Base-by-base conservation (phyloP, 495 filamentous ascomycete genomes). In the Aspergillus funiculosus region DNA sequence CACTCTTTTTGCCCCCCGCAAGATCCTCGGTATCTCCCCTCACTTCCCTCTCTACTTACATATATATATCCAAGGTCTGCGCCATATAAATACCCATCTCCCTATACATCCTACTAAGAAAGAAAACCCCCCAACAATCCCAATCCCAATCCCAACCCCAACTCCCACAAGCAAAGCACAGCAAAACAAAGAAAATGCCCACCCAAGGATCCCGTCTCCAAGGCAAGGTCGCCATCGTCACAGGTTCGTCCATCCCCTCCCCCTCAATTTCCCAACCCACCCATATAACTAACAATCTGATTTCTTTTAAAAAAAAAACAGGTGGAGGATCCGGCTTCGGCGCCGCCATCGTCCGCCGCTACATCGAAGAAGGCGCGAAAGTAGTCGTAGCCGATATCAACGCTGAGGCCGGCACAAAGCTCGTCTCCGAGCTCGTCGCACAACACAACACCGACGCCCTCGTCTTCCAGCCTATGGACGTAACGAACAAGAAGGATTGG, bases 211-310 rank as follows among this genome's bases (percentile, higher is more conserved):
- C 60, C 11, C 54, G 66, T 50, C 74, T 98, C 15, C 73, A 81
- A 37, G 89, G 87, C 66, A 98, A 96, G 70, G 94, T 94, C 67
- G 87, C 87, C 62, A 81, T 98, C 52, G 78, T 98, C 57, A 98
- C 92, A 14, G 91, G 91, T 61, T 29, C 11, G 53, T 48, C 8
- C 41, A 9, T 13, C 24, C 10, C 10, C 8, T n/a, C 20, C n/a
- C 6, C 31, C 26, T 20, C 18, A 10, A 85, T 80, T 31, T 24
- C 15, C 7, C 36, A 41, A 5, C 18, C 10, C 30, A 14, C 14
- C 10, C 2, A n/a, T 13, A 18, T 5, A 1, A 30, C 18, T 9
- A 22, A 25, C 28, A 45, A 35, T 17, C 10, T 39, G 26, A 29
- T 6, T 26, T 29, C 30, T 27, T 15, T 8, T 18, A 22, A 28